Evolutionary conservation across 176 grass and related monocot species (phyloP).

Genomic region (Pontederia crassipes): DNA sequence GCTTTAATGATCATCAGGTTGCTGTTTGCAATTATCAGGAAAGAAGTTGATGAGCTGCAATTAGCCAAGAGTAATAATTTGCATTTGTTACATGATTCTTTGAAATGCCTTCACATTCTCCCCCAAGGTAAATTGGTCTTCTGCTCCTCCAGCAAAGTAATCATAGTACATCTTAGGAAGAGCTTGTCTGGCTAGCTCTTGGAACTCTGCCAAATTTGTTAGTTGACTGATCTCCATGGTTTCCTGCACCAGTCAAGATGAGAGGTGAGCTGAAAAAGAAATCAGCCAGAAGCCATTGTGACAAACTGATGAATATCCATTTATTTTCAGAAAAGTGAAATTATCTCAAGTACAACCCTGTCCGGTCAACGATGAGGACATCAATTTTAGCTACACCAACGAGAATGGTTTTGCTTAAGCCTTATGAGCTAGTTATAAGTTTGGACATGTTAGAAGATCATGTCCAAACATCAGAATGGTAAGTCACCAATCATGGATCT

Average conservation of each 20-base stretch:
- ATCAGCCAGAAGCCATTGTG: no score
- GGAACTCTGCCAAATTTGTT: constrained; percentile 59
- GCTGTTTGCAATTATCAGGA: neutral
- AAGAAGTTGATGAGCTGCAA: neutral
- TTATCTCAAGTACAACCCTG: no score
- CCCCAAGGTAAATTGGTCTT: constrained; percentile 68
- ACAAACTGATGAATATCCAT: neutral
- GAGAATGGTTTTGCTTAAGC: no score
- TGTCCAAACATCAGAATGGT: no score
- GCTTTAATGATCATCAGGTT: neutral
- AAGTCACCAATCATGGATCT: no score
- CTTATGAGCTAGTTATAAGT: no score
- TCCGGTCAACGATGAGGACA: no score
- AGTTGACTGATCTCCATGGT: constrained; percentile 58
- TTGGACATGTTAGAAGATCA: no score
- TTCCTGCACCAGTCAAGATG: constrained; percentile 4
- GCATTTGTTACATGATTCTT: constrained; percentile 53
- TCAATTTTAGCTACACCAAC: no score
- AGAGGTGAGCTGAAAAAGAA: neutral
- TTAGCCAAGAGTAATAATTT: neutral
- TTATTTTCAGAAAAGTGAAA: no score
- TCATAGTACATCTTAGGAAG: constrained; percentile 85
- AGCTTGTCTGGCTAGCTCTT: constrained; percentile 62
- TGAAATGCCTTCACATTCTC: constrained; percentile 71
- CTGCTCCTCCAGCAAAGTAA: constrained; percentile 65